These are phyloP conservation scores for Mycena sanguinolenta DNA, from an alignment of 768 basidiomycete genomes.

Conservation along the genomic window DNA sequence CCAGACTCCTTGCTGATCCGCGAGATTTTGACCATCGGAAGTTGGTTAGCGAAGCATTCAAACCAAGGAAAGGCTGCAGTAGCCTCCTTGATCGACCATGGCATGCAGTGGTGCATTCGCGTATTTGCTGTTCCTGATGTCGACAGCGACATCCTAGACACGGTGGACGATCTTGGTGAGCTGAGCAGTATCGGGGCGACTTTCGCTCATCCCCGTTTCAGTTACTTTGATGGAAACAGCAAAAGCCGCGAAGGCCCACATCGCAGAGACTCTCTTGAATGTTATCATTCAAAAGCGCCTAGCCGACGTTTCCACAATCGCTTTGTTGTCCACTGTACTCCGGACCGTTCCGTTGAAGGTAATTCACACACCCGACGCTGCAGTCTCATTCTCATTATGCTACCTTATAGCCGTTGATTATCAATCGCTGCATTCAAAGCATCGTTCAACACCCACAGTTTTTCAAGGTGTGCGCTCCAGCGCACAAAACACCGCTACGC, in stretches of 20 bases:
- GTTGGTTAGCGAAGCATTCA: constrained; percentile 39
- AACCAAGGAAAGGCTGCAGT: constrained; percentile 42
- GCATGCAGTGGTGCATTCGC: constrained; percentile 67
- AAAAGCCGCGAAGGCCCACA: constrained; percentile 61
- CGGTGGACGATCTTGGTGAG: constrained; percentile 44
- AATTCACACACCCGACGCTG: constrained; percentile 2
- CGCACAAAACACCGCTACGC: constrained; percentile 49
- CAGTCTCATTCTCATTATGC: constrained; percentile 14
- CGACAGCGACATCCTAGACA: constrained; percentile 36
- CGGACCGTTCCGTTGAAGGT: constrained; percentile 73
- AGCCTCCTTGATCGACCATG: constrained; percentile 56
- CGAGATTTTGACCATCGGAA: constrained; percentile 51
- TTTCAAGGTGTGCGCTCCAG: constrained; percentile 55
- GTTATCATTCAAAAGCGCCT: constrained; percentile 75
- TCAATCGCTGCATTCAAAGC: constrained; percentile 83
- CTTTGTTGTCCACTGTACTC: constrained; percentile 59
- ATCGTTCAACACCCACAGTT: constrained; percentile 80
- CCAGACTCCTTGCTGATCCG: constrained; percentile 44
- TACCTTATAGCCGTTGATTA: constrained; percentile 70
- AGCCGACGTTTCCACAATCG: constrained; percentile 52
- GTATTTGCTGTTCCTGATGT: constrained; percentile 53
- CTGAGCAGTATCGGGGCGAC: not conserved
- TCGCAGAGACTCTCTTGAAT: constrained; percentile 80
- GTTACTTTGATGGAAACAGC: constrained; percentile 47
- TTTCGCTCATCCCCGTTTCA: constrained; percentile 36